Conservation (phyloP, 495 filamentous ascomycete genomes). For the Aspergillus mulundensis region DNA sequence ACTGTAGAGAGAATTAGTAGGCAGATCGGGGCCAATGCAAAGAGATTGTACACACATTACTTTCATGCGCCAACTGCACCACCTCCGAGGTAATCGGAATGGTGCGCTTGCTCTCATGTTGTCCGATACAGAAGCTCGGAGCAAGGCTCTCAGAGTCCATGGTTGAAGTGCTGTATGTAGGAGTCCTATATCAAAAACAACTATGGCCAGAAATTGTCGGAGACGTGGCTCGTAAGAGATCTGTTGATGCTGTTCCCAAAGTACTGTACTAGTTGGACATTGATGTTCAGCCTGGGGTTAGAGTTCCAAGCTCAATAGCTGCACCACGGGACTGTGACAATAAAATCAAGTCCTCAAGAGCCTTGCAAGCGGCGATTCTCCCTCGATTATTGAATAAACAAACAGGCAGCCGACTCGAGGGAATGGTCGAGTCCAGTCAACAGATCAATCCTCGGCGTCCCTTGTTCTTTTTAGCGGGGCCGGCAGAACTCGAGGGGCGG, state of each 20-base stretch:
- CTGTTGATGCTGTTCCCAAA: not conserved
- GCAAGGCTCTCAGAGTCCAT: conserved; percentile 53
- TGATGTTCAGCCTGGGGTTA: not conserved
- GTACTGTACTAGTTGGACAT: not conserved
- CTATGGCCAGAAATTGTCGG: not conserved
- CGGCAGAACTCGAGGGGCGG: conserved; percentile 28
- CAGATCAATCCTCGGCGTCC: not conserved
- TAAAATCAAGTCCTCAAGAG: not conserved
- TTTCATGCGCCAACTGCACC: conserved; percentile 63
- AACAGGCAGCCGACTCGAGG: not conserved
- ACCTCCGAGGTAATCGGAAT: conserved; percentile 58
- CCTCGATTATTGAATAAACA: not conserved
- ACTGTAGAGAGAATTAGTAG: conserved; percentile 49
- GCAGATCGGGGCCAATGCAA: not conserved
- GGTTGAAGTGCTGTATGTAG: conserved; percentile 8
- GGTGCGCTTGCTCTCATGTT: conserved; percentile 69
- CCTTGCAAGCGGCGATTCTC: not conserved
- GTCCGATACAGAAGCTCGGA: conserved; percentile 73
- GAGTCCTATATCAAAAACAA: not conserved
- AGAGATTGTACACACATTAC: conserved; percentile 34
- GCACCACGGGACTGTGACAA: not conserved
- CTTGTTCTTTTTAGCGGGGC: conserved; percentile 13
- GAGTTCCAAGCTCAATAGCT: not conserved
- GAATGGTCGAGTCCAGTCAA: not conserved
- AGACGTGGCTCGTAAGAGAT: not conserved